Conservation (phyloP, 1,139 yeast species). For the Protomyces lactucae-debilis region DNA sequence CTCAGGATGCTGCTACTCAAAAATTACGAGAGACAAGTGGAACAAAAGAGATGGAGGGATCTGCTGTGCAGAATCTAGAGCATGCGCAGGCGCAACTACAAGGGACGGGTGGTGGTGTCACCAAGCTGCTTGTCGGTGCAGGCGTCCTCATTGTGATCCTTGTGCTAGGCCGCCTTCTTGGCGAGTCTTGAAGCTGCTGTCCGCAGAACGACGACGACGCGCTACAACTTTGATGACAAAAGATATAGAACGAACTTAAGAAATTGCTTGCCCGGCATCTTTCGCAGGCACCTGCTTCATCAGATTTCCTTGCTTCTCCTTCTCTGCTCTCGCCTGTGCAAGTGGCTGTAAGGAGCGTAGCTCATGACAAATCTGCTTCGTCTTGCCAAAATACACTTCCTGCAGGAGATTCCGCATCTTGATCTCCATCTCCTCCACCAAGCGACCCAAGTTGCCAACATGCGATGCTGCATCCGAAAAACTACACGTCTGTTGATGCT, state of each 20-base stretch:
- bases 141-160: not conserved
- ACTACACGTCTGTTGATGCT: constrained; percentile 49
- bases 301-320: constrained; percentile 1
- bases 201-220: too few relatives aligned
- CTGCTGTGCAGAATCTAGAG: not conserved
- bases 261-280: not conserved
- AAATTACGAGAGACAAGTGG: not conserved
- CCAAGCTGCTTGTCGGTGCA: not conserved
- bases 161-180: not conserved
- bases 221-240: too few relatives aligned
- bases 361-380: constrained; percentile 76
- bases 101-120: not conserved
- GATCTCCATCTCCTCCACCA: constrained; percentile 84
- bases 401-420: constrained; percentile 81
- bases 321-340: constrained; percentile 1
- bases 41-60: not conserved
- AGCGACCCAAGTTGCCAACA: constrained; percentile 74
- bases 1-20: not conserved
- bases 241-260: not conserved
- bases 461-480: constrained; percentile 54
- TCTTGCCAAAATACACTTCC: constrained; percentile 92
- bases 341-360: constrained; percentile 48
- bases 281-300: constrained; percentile 2
- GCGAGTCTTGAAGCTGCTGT: not conserved
- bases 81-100: not conserved